phyloP scores from a whole-genome alignment of 192 early-diverging fungal species.

The Dissophora globulifera region DNA sequence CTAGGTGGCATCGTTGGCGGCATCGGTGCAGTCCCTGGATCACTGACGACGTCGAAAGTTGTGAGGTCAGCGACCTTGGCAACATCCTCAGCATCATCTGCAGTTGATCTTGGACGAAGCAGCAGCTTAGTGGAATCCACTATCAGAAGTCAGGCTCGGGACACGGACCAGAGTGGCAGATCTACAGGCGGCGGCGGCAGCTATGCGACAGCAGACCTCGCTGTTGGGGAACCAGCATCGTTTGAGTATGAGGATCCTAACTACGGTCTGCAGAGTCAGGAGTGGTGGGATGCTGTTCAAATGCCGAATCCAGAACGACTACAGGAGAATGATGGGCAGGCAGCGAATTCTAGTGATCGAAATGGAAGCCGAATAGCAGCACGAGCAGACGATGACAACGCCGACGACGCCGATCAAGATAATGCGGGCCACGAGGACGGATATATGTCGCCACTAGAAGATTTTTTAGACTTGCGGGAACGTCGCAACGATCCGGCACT shows the following conservation, averaged over 20 bases:
- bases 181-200: too few relatives aligned
- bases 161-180: too few relatives aligned
- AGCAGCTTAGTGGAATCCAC: too few relatives aligned
- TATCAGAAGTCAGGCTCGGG: too few relatives aligned
- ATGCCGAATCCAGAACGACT: not conserved
- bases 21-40: constrained; percentile 40
- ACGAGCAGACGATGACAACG: not conserved
- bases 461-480: constrained; percentile 37
- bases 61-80: not conserved
- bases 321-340: not conserved
- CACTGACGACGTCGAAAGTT: constrained; percentile 22
- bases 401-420: not conserved
- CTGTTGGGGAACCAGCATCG: not conserved
- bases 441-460: constrained; percentile 24
- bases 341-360: not conserved
- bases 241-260: constrained; percentile 24
- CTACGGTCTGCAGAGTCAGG: constrained; percentile 38
- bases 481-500: constrained; percentile 31
- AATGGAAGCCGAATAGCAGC: too few relatives aligned
- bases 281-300: constrained; percentile 22
- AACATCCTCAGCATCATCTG: not conserved
- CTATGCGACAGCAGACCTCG: not conserved
- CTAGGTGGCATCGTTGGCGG: constrained; percentile 45
- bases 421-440: not conserved
- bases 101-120: not conserved